These are phyloP conservation scores for Aspergillus pseudotamarii DNA, from an alignment of 2,329 filamentous ascomycete genomes.

Conservation along the genomic window DNA sequence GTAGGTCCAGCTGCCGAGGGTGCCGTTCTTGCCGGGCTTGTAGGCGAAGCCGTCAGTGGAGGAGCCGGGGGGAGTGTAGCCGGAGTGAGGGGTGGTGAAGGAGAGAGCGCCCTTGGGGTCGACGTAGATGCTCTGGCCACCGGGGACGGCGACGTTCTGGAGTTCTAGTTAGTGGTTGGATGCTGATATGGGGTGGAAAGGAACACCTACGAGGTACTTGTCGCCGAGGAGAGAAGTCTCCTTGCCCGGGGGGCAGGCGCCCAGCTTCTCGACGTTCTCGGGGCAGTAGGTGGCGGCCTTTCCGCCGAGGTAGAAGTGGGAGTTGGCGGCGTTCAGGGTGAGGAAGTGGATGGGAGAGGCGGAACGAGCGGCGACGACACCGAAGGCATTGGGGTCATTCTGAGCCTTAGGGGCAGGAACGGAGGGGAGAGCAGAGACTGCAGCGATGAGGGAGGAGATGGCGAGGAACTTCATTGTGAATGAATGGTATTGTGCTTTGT, in stretches of 20 bases:
- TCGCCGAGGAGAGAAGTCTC: slow-evolving; percentile 50
- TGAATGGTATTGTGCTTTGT: not conserved
- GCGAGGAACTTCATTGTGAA: slow-evolving; percentile 30
- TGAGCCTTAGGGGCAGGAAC: slow-evolving; percentile 10
- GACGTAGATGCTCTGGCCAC: slow-evolving; percentile 65
- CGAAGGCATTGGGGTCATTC: slow-evolving; percentile 33
- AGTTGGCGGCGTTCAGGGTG: slow-evolving; percentile 48
- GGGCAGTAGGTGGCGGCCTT: slow-evolving; percentile 54
- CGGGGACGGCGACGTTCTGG: slow-evolving; percentile 58
- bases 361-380: slow-evolving; percentile 47
- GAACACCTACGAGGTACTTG: slow-evolving; percentile 32
- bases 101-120: slow-evolving; percentile 55
- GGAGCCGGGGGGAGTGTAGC: slow-evolving; percentile 53
- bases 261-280: slow-evolving; percentile 24
- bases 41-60: slow-evolving; percentile 53
- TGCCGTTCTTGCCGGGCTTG: slow-evolving; percentile 23
- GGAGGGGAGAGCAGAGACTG: slow-evolving; percentile 26
- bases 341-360: slow-evolving; percentile 52
- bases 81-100: slow-evolving; percentile 61
- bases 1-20: slow-evolving; percentile 33
- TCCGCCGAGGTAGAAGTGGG: slow-evolving; percentile 54
- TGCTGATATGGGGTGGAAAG: not conserved
- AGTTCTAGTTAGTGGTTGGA: not conserved
- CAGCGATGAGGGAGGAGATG: slow-evolving; percentile 27
- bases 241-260: slow-evolving; percentile 48